Base-by-base conservation (phyloP, 495 filamentous ascomycete genomes). In the Entonaema liquescens region DNA sequence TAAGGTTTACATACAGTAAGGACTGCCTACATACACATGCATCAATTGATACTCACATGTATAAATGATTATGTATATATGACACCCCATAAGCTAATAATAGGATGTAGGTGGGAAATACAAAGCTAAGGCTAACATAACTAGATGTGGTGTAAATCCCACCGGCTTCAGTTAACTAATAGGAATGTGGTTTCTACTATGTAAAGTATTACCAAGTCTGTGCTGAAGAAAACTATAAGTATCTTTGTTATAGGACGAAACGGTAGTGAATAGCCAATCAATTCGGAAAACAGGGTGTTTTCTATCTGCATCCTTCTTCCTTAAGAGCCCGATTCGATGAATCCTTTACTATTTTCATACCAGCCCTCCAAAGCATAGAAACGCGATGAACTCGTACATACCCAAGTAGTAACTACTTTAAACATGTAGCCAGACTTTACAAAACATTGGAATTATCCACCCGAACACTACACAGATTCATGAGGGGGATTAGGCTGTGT, bases 241-340 rank as follows among this genome's bases (percentile, higher is more conserved):
- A 50, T 55, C 44, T 36, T 23, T 35, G 33, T 35, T 54, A 63
- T 57, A 59, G 58, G 68, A 52, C 62, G 59, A 47, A 67, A 62
- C 53, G 49, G 40, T 12, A 52, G 40, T 55, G 33, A 19, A 15
- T 44, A 59, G 17, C 59, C 55, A 72, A 64, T 72, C 55, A 26
- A 59, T 19, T 19, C 23, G 7, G 33, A 47, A 25, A 17, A 15
- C n/a, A n/a, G n/a, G n/a, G 11, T 15, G 15, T 53, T 5, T 50
- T 68, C n/a, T 63, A 15, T 38, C 53, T 35, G 60, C 65, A 65
- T 72, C 65, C 70, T 68, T 65, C 70, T 68, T 59, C 59, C 64
- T 67, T 29, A 25, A 64, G n/a, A 67, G 29, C 44, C 69, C 38
- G 31, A 64, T 31, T 65, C 12, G 28, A 59, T 49, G 36, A 47